Conservation (phyloP, 352 stramenopile genomes). For the Globisporangium middletonii region DNA sequence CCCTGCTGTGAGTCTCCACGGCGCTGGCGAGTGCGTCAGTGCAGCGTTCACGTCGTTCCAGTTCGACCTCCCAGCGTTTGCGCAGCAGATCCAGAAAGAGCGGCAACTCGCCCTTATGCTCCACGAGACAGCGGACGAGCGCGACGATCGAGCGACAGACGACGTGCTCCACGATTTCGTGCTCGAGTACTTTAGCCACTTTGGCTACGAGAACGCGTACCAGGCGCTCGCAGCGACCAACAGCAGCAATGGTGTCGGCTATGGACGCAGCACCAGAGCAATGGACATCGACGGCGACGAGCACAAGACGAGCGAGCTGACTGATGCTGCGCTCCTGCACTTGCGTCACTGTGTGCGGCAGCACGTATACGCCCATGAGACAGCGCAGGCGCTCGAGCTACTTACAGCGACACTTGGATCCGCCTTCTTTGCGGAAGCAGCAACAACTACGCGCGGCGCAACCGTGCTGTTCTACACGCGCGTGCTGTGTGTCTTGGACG, state of each 20-base stretch:
- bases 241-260: not conserved
- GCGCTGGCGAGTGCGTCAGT: slow-evolving; percentile 34
- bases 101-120: slow-evolving; percentile 27
- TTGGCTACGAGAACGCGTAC: slow-evolving; percentile 33
- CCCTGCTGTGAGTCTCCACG: slow-evolving; percentile 41
- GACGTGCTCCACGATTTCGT: slow-evolving; percentile 25
- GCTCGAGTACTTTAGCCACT: slow-evolving; percentile 34
- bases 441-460: slow-evolving; percentile 5
- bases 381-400: slow-evolving; percentile 20
- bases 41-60: slow-evolving; percentile 23
- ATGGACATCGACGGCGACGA: too few relatives aligned
- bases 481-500: slow-evolving; percentile 41
- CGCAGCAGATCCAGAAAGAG: slow-evolving; percentile 37
- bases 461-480: slow-evolving; percentile 22
- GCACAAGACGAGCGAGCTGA: too few relatives aligned
- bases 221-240: slow-evolving; percentile 16
- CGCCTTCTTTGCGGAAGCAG: not conserved
- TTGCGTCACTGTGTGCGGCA: slow-evolving; percentile 31
- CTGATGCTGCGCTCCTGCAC: slow-evolving; percentile 8
- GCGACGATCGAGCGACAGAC: slow-evolving; percentile 27
- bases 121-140: slow-evolving; percentile 13
- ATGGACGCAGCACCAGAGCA: not conserved
- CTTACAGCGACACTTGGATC: slow-evolving; percentile 15
- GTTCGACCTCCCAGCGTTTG: slow-evolving; percentile 44
- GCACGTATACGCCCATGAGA: slow-evolving; percentile 28